Base-by-base conservation (phyloP, 768 basidiomycete species). In the Suillus lakei region DNA sequence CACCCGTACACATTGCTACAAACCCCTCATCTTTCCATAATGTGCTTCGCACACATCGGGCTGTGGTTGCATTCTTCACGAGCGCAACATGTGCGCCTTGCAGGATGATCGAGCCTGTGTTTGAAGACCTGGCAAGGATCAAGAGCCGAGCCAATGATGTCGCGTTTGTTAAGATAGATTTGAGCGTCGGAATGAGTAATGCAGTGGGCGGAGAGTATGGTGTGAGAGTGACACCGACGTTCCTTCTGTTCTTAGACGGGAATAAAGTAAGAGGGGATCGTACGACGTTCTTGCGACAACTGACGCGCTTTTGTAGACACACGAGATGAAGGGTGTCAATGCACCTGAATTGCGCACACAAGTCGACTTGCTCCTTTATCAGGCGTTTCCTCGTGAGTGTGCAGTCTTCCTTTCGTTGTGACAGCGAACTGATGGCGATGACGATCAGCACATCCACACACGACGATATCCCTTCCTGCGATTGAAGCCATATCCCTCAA, bases 131-230 rank as follows among this genome's bases (percentile, higher is more conserved):
- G 18, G 90, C 95, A 5, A 83, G 82, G 64, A 85, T 85, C 69
- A 91, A 90, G 71, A 82, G 82, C 5, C 80, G 75, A 18, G 77
- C 76, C 5, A 74, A 77, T 12, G 70, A 86, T 3, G 85, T 91
- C 26, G 91, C 85, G 3, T 98, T 98, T 69, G 87, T 91, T 4
- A 93, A 94, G 76, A 86, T 98, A 41, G 96, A 98, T 77, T 80
- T 94, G 68, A 86, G 84, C 5, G 84, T 91, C 15, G 92, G 91
- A 0, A 76, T 86, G 76, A 91, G 91, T 0, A 71, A 76, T 4
- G 79, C 80, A 61, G 77, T 97, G 18, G 92, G 90, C 0, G 66
- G 76, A 1, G 81, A 88, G 74, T 91, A 85, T 79, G 81, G 85
- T 16, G 86, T 98, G 1, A 76, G 83, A 18, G 95, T 85, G 21